phyloP scores from a whole-genome alignment of 345 rosid genomes.

The Crucihimalaya himalaica region DNA sequence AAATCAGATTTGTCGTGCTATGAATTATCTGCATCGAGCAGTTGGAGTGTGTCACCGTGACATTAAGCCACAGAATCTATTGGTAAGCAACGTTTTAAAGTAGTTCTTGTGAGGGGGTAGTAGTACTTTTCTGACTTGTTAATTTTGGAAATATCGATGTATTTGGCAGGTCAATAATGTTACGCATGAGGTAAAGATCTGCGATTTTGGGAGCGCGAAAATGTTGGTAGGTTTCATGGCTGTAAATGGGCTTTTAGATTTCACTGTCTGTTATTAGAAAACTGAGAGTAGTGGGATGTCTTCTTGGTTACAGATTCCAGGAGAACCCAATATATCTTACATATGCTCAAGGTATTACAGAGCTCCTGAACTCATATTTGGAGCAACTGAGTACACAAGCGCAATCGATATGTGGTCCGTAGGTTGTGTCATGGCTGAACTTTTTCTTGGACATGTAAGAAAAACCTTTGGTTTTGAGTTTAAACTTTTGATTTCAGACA shows the following conservation, averaged over 20 bases:
- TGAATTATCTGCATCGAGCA: slow-evolving; percentile 79
- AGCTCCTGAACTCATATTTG: slow-evolving; percentile 97
- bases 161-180: slow-evolving; percentile 76
- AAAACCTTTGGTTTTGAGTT: not conserved
- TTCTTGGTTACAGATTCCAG: slow-evolving; percentile 57
- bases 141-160: not conserved
- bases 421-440: slow-evolving; percentile 97
- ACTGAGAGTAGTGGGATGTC: slow-evolving; percentile 24
- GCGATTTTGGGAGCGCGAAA: slow-evolving; percentile 98
- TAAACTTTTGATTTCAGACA: slow-evolving; percentile 1
- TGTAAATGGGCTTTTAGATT: not conserved
- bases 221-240: slow-evolving; percentile 57
- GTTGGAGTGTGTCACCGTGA: slow-evolving; percentile 97
- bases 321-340: slow-evolving; percentile 90
- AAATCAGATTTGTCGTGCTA: slow-evolving; percentile 90
- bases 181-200: slow-evolving; percentile 85
- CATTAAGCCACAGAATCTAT: slow-evolving; percentile 93
- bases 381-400: slow-evolving; percentile 93
- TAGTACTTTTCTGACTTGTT: not conserved
- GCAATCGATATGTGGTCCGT: slow-evolving; percentile 98
- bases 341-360: slow-evolving; percentile 95
- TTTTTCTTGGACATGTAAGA: slow-evolving; percentile 85
- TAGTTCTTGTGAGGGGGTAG: not conserved
- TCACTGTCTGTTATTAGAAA: not conserved
- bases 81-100: slow-evolving; percentile 48